Conservation (phyloP, 2,329 filamentous ascomycete species). For the Neocatenulostroma microsporum region DNA sequence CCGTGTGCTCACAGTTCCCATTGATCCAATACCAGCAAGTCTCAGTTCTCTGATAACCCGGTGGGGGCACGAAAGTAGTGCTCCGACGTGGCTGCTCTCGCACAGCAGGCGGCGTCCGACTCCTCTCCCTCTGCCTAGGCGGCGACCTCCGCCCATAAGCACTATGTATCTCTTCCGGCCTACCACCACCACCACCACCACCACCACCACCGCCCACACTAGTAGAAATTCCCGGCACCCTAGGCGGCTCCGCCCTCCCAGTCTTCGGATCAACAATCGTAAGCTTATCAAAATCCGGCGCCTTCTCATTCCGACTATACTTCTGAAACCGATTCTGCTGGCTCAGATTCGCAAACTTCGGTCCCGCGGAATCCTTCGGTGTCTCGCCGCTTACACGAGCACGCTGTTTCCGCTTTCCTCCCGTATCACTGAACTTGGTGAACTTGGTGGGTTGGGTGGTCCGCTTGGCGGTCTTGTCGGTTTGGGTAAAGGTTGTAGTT, state of each 20-base stretch:
- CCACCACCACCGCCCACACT: too few relatives aligned
- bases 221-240: background rate
- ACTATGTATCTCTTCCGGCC: constrained; percentile 3
- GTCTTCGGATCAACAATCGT: constrained; percentile 24
- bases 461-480: constrained; percentile 2
- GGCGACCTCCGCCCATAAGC: constrained; percentile 8
- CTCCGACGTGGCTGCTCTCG: too few relatives aligned
- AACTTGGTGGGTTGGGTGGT: constrained; percentile 4
- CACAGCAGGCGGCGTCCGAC: constrained; percentile 5
- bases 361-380: constrained; percentile 14
- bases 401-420: constrained; percentile 11
- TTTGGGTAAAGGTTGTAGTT: background rate
- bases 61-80: too few relatives aligned
- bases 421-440: constrained; percentile 2
- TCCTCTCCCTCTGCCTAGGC: constrained; percentile 6
- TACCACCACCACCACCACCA: too few relatives aligned
- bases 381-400: constrained; percentile 17
- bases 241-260: constrained; percentile 14
- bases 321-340: constrained; percentile 18
- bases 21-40: constrained; percentile 9
- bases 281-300: constrained; percentile 22
- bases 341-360: constrained; percentile 17
- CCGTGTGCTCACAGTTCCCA: constrained; percentile 5
- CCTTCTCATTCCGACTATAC: constrained; percentile 19
- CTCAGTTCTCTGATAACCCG: too few relatives aligned